These are phyloP conservation scores for Pythium plurisporium DNA, from an alignment of 352 stramenopile species.

Conservation along the genomic window DNA sequence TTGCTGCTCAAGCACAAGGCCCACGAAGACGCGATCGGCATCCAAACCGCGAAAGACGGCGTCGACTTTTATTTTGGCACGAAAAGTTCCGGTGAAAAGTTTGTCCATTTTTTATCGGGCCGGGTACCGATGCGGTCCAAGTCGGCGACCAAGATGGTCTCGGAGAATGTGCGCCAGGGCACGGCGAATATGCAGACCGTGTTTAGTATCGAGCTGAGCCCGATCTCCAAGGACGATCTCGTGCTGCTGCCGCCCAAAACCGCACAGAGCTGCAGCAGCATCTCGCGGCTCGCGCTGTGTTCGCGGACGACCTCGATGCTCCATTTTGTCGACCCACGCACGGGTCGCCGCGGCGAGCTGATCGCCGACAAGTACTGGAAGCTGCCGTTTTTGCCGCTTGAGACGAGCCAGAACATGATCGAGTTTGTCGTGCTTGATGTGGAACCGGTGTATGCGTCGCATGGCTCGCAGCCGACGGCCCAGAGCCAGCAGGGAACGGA, in stretches of 20 bases:
- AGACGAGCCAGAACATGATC: conserved; percentile 51
- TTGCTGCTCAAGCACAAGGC: conserved; percentile 72
- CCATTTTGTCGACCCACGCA: conserved; percentile 60
- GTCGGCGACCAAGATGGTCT: conserved; percentile 69
- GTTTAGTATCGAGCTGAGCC: conserved; percentile 64
- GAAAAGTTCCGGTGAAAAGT: conserved; percentile 48
- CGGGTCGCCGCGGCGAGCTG: conserved; percentile 49
- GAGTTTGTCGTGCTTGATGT: conserved; percentile 75
- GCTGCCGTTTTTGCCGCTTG: conserved; percentile 51
- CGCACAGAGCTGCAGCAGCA: conserved; percentile 60
- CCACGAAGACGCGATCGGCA: conserved; percentile 57
- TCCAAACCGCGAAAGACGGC: conserved; percentile 58
- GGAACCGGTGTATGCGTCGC: conserved; percentile 33
- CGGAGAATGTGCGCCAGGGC: conserved; percentile 57
- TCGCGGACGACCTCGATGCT: conserved; percentile 57
- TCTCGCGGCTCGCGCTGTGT: conserved; percentile 56
- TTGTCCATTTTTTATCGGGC: conserved; percentile 55
- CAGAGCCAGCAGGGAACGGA: background rate
- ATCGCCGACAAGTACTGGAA: conserved; percentile 71
- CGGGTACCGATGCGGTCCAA: conserved; percentile 71
- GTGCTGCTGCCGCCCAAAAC: conserved; percentile 52
- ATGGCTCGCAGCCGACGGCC: background rate
- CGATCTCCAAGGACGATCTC: conserved; percentile 76
- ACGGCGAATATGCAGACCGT: conserved; percentile 67
- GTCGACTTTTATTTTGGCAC: conserved; percentile 80